Conservation (phyloP, 805 yeast species). For the Kockiozyma suomiensis region DNA sequence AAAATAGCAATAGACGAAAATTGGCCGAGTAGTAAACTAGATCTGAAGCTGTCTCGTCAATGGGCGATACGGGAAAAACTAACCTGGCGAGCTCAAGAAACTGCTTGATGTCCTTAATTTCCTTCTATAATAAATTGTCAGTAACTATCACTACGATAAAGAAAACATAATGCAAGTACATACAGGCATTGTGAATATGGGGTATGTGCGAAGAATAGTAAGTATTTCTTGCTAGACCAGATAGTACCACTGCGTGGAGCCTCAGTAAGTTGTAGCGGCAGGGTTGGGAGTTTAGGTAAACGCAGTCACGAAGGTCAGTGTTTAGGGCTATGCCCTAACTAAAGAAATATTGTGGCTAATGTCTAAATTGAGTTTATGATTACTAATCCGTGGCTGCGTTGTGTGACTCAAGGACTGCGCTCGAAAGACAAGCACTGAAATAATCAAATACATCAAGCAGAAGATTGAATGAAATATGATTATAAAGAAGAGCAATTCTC, state of each 20-base stretch:
- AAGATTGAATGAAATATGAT: too few relatives aligned
- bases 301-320: slow-evolving; percentile 10
- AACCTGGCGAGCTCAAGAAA: slow-evolving; percentile 79
- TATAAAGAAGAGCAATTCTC: too few relatives aligned
- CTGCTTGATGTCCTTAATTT: slow-evolving; percentile 95
- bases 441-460: too few relatives aligned
- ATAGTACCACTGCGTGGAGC: neutral
- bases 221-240: neutral
- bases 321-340: neutral
- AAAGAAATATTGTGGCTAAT: neutral
- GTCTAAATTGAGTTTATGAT: neutral
- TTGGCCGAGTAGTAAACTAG: neutral
- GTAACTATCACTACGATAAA: neutral
- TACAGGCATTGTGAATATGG: slow-evolving; percentile 22
- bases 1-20: too few relatives aligned
- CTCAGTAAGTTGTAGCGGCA: neutral
- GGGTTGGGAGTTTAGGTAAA: slow-evolving; percentile 3
- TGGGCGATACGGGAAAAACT: neutral
- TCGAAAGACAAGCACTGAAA: too few relatives aligned
- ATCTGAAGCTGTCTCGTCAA: neutral
- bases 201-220: neutral
- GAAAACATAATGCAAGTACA: neutral
- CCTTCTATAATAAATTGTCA: slow-evolving; percentile 44
- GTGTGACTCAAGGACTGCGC: too few relatives aligned
- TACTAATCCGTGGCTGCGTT: too few relatives aligned